These are phyloP conservation scores for Echites panduratus DNA, from an alignment of 257 asterid genomes.

Conservation along the genomic window DNA sequence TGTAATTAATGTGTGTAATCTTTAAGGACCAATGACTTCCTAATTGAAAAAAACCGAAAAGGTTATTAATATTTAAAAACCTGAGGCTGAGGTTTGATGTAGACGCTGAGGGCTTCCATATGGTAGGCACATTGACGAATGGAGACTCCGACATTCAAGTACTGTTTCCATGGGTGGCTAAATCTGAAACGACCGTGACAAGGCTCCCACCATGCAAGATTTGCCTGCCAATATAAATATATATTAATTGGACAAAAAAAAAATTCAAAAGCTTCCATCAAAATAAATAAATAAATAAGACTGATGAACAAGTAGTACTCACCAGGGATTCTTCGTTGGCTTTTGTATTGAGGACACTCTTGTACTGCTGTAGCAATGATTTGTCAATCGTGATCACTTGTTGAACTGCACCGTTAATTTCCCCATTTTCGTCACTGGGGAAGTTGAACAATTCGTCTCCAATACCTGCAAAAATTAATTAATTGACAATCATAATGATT, in stretches of 20 bases:
- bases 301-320: no score
- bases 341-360: conserved; percentile 52
- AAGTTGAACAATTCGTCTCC: conserved; percentile 34
- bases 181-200: conserved; percentile 48
- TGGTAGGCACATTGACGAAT: conserved; percentile 67
- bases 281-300: no score
- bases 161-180: conserved; percentile 70
- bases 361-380: conserved; percentile 32
- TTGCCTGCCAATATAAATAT: conserved; percentile 41
- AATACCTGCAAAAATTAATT: conserved; percentile 24
- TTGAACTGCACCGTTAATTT: conserved; percentile 2
- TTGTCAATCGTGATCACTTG: conserved; percentile 23
- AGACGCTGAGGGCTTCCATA: conserved; percentile 43
- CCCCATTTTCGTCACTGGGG: conserved; percentile 19
- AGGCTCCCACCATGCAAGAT: conserved; percentile 88
- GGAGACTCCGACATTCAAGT: conserved; percentile 51
- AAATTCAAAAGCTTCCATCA: background rate
- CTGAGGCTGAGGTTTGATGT: conserved; percentile 26
- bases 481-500: background rate
- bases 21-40: no score
- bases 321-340: conserved; percentile 69
- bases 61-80: no score
- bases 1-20: no score
- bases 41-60: no score
- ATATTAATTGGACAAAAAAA: background rate